These are phyloP conservation scores for Xylaria longipes DNA, from an alignment of 495 filamentous ascomycete genomes.

Conservation along the genomic window DNA sequence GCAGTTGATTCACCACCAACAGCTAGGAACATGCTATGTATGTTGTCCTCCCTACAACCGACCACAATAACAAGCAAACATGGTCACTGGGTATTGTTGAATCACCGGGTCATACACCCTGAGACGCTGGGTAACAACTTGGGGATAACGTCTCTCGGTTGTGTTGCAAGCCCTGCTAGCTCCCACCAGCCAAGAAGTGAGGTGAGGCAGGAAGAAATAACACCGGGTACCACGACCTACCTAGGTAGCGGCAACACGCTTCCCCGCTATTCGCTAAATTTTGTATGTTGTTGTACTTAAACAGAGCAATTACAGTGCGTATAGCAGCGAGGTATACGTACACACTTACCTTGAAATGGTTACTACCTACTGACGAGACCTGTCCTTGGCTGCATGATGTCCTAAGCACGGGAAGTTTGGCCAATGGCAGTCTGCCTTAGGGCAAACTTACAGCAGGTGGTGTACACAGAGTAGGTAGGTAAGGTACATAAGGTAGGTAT, in stretches of 20 bases:
- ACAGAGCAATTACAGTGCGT: not conserved
- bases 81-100: not conserved
- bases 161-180: not conserved
- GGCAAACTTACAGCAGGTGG: not conserved
- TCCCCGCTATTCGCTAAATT: not conserved
- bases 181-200: not conserved
- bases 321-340: not conserved
- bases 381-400: not conserved
- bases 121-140: not conserved
- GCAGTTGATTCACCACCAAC: not conserved
- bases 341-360: not conserved
- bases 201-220: conserved; percentile 8
- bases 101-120: not conserved
- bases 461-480: not conserved
- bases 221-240: not conserved
- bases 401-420: not conserved
- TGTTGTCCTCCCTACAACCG: not conserved
- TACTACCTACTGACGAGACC: not conserved
- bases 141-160: not conserved
- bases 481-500: too few relatives aligned
- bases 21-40: not conserved
- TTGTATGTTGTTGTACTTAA: not conserved
- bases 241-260: not conserved
- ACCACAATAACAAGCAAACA: not conserved
- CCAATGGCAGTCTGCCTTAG: not conserved